These are phyloP conservation scores for Colletotrichum scovillei DNA, from an alignment of 2,329 filamentous ascomycete species.

Conservation along the genomic window DNA sequence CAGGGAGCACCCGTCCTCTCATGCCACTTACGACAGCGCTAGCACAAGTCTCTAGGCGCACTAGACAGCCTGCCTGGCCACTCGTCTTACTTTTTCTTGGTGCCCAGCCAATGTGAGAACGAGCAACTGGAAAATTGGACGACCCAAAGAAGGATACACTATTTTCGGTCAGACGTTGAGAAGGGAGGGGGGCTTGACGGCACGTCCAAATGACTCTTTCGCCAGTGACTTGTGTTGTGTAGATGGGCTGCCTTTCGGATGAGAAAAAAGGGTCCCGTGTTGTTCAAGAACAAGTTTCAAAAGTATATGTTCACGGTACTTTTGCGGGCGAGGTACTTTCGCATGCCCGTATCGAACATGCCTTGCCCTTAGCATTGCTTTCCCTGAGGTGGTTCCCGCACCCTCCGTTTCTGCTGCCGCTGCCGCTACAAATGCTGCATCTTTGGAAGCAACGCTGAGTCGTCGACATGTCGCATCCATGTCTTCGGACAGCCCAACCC, in stretches of 20 bases:
- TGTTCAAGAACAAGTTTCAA: background rate
- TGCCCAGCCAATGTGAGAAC: constrained; percentile 7
- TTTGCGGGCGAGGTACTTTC: background rate
- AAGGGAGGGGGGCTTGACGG: background rate
- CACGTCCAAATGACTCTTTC: background rate
- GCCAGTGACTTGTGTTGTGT: constrained; percentile 3
- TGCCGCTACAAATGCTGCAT: background rate
- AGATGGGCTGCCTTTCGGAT: background rate
- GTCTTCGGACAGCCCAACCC: constrained; percentile 19
- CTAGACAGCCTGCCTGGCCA: constrained; percentile 7
- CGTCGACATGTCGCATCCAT: constrained; percentile 19
- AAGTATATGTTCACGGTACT: background rate
- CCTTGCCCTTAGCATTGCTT: background rate
- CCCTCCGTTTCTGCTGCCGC: constrained; percentile 12
- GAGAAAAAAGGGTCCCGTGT: background rate
- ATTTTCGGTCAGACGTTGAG: background rate
- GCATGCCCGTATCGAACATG: background rate
- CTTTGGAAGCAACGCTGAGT: constrained; percentile 19
- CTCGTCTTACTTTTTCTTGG: background rate
- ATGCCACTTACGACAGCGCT: constrained; percentile 9
- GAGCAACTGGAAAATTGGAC: background rate
- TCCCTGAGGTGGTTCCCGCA: constrained; percentile 17
- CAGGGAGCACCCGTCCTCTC: constrained; percentile 9
- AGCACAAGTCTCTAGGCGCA: background rate
- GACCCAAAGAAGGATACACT: background rate